A percentile compares a stretch with the other conserved stretches of the same genome.
Conservation (phyloP, 805 yeast species). For the Grigorovia humatica region DNA sequence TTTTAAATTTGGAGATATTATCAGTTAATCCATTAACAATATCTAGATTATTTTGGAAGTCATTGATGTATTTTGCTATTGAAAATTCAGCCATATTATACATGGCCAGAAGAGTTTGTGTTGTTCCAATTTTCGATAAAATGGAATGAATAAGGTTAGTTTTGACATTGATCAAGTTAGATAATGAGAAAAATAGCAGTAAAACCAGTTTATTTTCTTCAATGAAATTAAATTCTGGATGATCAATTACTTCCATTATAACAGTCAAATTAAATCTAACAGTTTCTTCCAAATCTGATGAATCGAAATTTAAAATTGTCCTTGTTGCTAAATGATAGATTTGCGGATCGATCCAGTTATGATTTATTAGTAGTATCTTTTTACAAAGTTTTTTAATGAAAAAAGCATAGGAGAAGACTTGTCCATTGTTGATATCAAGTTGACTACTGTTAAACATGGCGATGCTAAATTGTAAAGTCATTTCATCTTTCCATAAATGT, state of each 20-base stretch:
- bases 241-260: constrained; percentile 28
- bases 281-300: neutral
- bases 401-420: neutral
- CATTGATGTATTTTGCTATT: constrained; percentile 15
- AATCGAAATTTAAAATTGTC: neutral
- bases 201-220: constrained; percentile 16
- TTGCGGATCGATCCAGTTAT: neutral
- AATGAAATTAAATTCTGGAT: constrained; percentile 21
- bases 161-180: constrained; percentile 7
- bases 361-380: neutral
- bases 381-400: constrained; percentile 8
- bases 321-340: neutral
- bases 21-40: neutral
- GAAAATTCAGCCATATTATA: constrained; percentile 18
- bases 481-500: constrained; percentile 6
- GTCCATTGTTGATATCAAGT: constrained; percentile 3
- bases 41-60: constrained; percentile 6
- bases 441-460: constrained; percentile 6
- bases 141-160: constrained; percentile 12
- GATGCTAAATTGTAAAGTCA: constrained; percentile 16
- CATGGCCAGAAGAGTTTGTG: constrained; percentile 19
- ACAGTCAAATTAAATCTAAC: constrained; percentile 14
- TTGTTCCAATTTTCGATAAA: constrained; percentile 15
- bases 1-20: constrained; percentile 1
- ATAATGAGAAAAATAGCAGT: constrained; percentile 14